Base-by-base conservation (phyloP, 495 filamentous ascomycete species). In the Penicillium mononematosum region DNA sequence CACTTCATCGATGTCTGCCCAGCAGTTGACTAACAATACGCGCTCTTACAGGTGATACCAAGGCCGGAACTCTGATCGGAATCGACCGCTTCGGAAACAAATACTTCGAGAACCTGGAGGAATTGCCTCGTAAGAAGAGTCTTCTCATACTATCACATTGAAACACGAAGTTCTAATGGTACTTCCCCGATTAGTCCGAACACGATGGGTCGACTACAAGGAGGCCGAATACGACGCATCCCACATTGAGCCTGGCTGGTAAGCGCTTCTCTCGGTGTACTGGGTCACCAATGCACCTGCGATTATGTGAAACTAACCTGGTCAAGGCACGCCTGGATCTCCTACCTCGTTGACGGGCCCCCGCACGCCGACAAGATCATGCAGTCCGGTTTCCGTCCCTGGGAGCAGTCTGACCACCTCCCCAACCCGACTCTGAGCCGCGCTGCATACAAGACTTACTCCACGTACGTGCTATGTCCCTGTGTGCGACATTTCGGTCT, bases 191-290 rank as follows among this genome's bases (percentile, higher is more conserved):
- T 27, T 60, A 98, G 92, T 98, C 65, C 87, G 95, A 55, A 98
- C 94, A 64, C 85, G 95, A 82, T 98, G 95, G 94, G 89, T 98
- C 47, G 94, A 98, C 75, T 98, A 92, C 81, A 91, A 89, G 77
- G 81, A 88, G 65, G 77, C 87, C 58, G 91, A 96, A 80, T 93
- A 79, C 66, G 90, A 96, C 63, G 78, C 94, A 81, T 92, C 83
- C 55, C 92, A 98, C 44, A 87, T 97, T 68, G 95, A 98, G 75
- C 95, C 95, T 19, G 90, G 92, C 77, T 98, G 94, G 87, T 88
- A 77, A 72, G 77, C 45, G 58, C 17, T 31, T 45, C 16, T 41
- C 41, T 46, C 32, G 4, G 11, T 1, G 44, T 2, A 43, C 16
- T 17, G 22, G 36, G 17, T 24, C 45, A 39, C 36, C 9, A 38